phyloP scores from a whole-genome alignment of 129 eudicot species.

The Heracleum sosnowskyi region DNA sequence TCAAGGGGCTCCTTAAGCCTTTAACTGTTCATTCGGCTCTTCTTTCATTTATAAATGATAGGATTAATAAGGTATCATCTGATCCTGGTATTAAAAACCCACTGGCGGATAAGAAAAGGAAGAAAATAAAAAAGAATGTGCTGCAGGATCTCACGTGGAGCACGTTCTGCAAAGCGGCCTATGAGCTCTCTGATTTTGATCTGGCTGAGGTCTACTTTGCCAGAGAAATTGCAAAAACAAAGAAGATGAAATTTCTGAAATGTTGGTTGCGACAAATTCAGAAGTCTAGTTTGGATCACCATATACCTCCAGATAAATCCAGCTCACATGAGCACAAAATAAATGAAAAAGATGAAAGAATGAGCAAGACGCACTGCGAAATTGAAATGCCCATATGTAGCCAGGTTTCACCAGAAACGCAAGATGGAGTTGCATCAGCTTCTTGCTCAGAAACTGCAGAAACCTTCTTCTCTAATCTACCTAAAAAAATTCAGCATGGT shows the following conservation, averaged over 20 bases:
- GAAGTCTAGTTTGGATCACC: slow-evolving; percentile 13
- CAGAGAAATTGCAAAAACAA: slow-evolving; percentile 38
- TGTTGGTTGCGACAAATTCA: slow-evolving; percentile 83
- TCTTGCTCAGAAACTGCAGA: slow-evolving; percentile 55
- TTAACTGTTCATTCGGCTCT: slow-evolving; percentile 61
- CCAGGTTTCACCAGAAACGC: slow-evolving; percentile 15
- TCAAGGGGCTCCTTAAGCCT: slow-evolving; percentile 61
- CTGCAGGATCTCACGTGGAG: slow-evolving; percentile 60
- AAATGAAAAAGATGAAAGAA: slow-evolving; percentile 18
- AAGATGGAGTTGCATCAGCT: slow-evolving; percentile 27
- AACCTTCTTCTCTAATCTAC: slow-evolving; percentile 53
- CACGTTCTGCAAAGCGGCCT: slow-evolving; percentile 59
- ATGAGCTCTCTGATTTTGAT: slow-evolving; percentile 41
- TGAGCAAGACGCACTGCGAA: slow-evolving; percentile 14
- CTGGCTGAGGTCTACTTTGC: slow-evolving; percentile 58
- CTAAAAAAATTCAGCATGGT: slow-evolving; percentile 56
- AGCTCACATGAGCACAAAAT: slow-evolving; percentile 21
- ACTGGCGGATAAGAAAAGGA: slow-evolving; percentile 36
- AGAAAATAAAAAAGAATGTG: slow-evolving; percentile 30
- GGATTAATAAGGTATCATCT: slow-evolving; percentile 10
- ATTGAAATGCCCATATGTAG: slow-evolving; percentile 21
- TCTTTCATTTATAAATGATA: slow-evolving; percentile 29
- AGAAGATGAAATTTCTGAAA: slow-evolving; percentile 78
- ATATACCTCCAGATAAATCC: slow-evolving; percentile 18
- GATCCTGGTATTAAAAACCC: slow-evolving; percentile 22